Base-by-base conservation (phyloP, 495 filamentous ascomycete species). In the Hypoxylon trugodes region DNA sequence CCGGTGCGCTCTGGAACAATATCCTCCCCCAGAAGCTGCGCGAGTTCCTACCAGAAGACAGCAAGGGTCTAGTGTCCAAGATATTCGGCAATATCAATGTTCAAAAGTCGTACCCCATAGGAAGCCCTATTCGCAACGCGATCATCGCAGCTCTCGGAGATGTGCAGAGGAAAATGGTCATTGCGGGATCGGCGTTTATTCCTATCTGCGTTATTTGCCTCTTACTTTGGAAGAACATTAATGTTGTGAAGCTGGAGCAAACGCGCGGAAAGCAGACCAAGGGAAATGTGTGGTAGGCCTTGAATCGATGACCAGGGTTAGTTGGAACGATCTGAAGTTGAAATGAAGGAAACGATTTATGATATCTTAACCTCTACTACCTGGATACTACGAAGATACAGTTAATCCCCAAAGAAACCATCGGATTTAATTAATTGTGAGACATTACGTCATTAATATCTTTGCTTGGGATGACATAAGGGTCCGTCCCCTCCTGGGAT, bases 11-110 rank as follows among this genome's bases (percentile, higher is more conserved):
- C 46, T 88, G 84, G 78, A 82, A 77, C 0, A 76, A 77, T 56
- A 79, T 74, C 8, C 78, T 87, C 43, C 77, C 74, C 0, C 47
- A 56, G 0, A 68, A 73, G 4, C 77, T 90, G 1, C 25, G 48
- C 16, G 30, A 70, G 10, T 72, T 79, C 51, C 78, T 90, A 0
- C 87, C 87, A 1, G 73, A 86, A 0, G 81, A 80, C 63, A 32
- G 41, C 13, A 76, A 83, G 59, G 72, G 65, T 4, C 73, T 82
- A 6, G 79, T 80, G 0, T 68, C 65, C 0, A 76, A 77, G 7
- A 86, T 89, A 15, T 90, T 86, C 54, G 85, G 82, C 24, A 84
- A 82, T 59, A 60, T 89, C 25, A 79, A 77, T n/a, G 78, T 78
- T 4, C 86, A 87, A 8, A 69, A 84, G 18, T 76, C 73, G 3